These are phyloP conservation scores for Lentithecium fluviatile DNA, from an alignment of 495 filamentous ascomycete genomes.

Conservation along the genomic window DNA sequence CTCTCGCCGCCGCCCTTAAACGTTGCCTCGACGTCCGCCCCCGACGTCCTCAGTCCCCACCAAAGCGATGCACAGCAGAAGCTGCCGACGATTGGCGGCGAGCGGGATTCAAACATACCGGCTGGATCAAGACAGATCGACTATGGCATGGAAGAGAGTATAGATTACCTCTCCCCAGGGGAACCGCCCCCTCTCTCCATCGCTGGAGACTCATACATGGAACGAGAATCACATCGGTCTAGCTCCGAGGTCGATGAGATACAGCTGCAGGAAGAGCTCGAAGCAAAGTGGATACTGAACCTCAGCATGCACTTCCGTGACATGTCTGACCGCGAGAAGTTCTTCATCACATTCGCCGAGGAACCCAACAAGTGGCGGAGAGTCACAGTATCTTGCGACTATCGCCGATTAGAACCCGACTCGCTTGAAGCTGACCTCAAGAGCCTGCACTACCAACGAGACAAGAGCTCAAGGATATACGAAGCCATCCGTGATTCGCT, in stretches of 20 bases:
- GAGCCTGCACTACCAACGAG: conserved; percentile 76
- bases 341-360: conserved; percentile 94
- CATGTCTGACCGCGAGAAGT: conserved; percentile 91
- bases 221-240: conserved; percentile 21
- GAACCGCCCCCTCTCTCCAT: conserved; percentile 27
- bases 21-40: conserved; percentile 39
- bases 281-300: conserved; percentile 91
- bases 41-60: conserved; percentile 31
- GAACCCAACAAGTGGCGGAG: conserved; percentile 75
- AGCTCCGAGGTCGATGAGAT: conserved; percentile 40
- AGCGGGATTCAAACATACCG: conserved; percentile 27
- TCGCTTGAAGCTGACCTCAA: conserved; percentile 85
- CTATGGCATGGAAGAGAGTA: conserved; percentile 23
- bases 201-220: conserved; percentile 16
- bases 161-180: conserved; percentile 15
- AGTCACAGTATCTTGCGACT: conserved; percentile 92
- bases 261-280: conserved; percentile 72
- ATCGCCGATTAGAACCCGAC: conserved; percentile 73
- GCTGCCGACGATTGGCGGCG: conserved; percentile 18
- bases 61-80: conserved; percentile 13
- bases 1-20: conserved; percentile 42
- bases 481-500: conserved; percentile 93
- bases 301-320: conserved; percentile 98
- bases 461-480: conserved; percentile 94
- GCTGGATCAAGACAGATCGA: conserved; percentile 32